Base-by-base conservation (phyloP, 257 asterid genomes). In the Plantago elongata region DNA sequence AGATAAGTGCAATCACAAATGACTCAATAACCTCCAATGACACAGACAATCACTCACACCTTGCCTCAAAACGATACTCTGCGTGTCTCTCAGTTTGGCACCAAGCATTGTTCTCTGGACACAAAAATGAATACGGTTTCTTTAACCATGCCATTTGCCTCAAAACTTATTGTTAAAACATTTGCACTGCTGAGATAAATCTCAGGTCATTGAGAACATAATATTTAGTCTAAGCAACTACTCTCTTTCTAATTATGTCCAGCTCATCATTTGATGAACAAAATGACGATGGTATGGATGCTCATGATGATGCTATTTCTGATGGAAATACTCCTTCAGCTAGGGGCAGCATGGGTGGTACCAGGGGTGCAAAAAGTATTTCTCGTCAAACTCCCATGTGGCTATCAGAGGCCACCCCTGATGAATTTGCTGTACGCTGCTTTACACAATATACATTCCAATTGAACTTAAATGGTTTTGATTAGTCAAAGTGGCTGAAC, bases 381-480 rank as follows among this genome's bases (percentile, higher is more conserved):
- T 78, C 93, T 74, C 85, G 76, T 67, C 95, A 83, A 76, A 79
- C 77, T 74, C 95, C 95, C 52, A 51, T 65, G 51, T 93, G 99
- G 99, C 85, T 93, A 77, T 85, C 94, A 64, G 91, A 89, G 68
- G 81, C 97, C 69, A 82, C 89, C 57, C 99, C 99, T 61, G 99
- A 93, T 60, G 99, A 93, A 82, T 93, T 93, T 81, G 85, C 84
- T 72, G 99, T 93, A 89, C 71, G 97, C 55, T 72, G 74, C 76
- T 74, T 63, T 69, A 75, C 57, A 63, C 60, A 62, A 76, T 74
- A 40, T 61, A 49, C 47, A 46, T 45, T 70, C 57, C 17, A 54
- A 58, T 67, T 66, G 72, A 66, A 45, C 54, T 59, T 67, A 43
- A 64, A 55, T 40, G 66, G 65, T 54, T 66, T 67, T 51, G 42